Evolutionary conservation across 768 basidiomycete genomes (phyloP).

Genomic region (Neoboletus brunneissimus): DNA sequence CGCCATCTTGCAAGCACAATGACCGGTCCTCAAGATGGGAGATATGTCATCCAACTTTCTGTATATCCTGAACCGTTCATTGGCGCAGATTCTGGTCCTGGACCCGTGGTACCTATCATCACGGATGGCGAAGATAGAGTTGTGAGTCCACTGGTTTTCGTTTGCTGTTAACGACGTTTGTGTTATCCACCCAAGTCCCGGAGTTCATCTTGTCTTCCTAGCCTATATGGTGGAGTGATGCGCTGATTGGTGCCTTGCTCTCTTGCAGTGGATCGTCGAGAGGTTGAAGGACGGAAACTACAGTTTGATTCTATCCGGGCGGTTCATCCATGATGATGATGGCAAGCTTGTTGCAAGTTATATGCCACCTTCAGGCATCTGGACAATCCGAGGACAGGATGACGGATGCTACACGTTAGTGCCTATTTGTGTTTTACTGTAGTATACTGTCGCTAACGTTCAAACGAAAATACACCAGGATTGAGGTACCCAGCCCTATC

Average conservation of each 20-base stretch:
- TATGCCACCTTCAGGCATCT: background rate
- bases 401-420: background rate
- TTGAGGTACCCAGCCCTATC: background rate
- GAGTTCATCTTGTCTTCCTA: too few species aligned
- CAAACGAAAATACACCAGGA: background rate
- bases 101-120: background rate
- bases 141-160: background rate
- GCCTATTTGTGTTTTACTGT: too few species aligned
- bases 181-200: background rate
- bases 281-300: background rate
- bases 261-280: background rate
- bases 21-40: background rate
- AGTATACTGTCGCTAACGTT: background rate
- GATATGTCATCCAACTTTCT: background rate
- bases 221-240: background rate
- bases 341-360: background rate
- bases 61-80: background rate
- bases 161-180: background rate
- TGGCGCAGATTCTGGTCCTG: background rate
- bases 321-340: background rate
- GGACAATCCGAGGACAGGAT: background rate
- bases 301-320: background rate
- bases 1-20: background rate
- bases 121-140: background rate
- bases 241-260: background rate